phyloP scores from a whole-genome alignment of 495 filamentous ascomycete genomes.

The Trichoderma asperelloides region DNA sequence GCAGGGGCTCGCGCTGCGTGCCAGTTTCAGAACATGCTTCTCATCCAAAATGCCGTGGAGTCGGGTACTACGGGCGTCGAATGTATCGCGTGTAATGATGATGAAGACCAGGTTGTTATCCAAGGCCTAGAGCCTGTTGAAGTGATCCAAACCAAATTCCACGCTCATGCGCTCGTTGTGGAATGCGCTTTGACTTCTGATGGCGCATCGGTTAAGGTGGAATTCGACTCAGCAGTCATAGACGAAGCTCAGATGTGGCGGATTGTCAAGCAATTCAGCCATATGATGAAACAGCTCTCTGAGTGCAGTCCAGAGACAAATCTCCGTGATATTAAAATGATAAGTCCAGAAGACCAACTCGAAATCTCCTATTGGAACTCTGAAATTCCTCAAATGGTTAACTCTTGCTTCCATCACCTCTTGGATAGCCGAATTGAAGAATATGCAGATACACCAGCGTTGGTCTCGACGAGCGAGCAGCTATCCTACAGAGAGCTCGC shows the following conservation, averaged over 20 bases:
- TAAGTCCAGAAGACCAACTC: background rate
- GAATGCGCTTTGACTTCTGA: background rate
- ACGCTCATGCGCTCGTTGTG: background rate
- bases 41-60: slow-evolving; percentile 29
- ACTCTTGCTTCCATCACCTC: background rate
- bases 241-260: background rate
- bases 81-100: too few relatives aligned
- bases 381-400: background rate
- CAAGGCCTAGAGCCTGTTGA: background rate
- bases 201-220: background rate
- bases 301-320: background rate
- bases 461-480: background rate
- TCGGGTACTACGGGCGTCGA: too few relatives aligned
- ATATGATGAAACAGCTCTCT: background rate
- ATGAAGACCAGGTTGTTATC: background rate
- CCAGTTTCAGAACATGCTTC: slow-evolving; percentile 43
- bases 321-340: background rate
- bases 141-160: background rate
- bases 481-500: background rate
- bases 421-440: background rate
- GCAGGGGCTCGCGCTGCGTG: slow-evolving; percentile 43
- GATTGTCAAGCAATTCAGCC: background rate
- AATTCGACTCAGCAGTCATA: background rate
- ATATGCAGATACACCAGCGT: background rate
- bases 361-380: background rate